phyloP scores from a whole-genome alignment of 2,329 filamentous ascomycete genomes.

The Exophiala calicioides region DNA sequence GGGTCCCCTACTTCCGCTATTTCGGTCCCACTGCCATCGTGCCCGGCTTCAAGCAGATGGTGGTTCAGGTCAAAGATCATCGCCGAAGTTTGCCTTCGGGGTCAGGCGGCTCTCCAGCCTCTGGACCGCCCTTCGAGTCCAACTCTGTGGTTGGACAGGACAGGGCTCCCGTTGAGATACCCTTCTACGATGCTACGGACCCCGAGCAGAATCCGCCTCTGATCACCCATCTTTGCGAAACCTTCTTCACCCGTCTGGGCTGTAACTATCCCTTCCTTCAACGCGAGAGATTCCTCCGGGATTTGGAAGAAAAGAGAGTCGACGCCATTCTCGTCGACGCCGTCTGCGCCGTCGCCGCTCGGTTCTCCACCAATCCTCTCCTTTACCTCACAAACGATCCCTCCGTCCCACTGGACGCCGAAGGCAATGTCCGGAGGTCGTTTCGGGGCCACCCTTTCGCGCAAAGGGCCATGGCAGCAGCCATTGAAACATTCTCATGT shows the following conservation, averaged over 20 bases:
- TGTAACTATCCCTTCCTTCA: conserved; percentile 85
- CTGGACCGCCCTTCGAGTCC: conserved; percentile 16
- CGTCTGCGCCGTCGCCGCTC: conserved; percentile 76
- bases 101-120: conserved; percentile 21
- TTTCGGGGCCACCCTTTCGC: conserved; percentile 78
- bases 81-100: conserved; percentile 18
- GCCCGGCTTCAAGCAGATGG: conserved; percentile 91
- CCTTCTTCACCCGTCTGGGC: conserved; percentile 78
- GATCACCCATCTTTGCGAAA: conserved; percentile 74
- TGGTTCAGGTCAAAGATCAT: conserved; percentile 41
- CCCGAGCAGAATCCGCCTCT: conserved; percentile 69
- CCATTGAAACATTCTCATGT: conserved; percentile 79
- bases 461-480: conserved; percentile 76
- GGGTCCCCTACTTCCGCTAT: conserved; percentile 86
- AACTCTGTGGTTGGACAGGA: conserved; percentile 10
- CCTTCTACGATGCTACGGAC: conserved; percentile 75
- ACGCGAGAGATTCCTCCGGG: conserved; percentile 68
- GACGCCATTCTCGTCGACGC: conserved; percentile 85
- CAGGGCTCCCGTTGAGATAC: conserved; percentile 44
- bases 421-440: conserved; percentile 49
- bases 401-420: conserved; percentile 44
- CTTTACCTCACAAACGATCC: conserved; percentile 54
- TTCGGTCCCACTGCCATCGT: conserved; percentile 90
- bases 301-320: conserved; percentile 76
- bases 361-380: conserved; percentile 68